Percentiles rank a stretch among this genome's conserved stretches.
phyloP scores from a whole-genome alignment of 2,329 filamentous ascomycete genomes.

The Exophiala calicioides region DNA sequence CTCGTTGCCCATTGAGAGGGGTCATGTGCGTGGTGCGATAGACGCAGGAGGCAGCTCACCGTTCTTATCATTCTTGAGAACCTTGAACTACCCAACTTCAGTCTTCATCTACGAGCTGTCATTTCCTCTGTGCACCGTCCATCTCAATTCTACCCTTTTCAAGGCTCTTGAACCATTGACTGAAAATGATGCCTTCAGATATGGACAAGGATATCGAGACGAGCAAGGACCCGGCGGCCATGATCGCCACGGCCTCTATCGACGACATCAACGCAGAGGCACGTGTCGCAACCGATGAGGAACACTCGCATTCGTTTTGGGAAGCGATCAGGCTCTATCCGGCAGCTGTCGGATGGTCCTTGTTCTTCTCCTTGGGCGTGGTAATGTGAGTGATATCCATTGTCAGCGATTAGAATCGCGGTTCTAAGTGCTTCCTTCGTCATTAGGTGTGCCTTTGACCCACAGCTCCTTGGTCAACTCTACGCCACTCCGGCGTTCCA shows the following conservation, averaged over 20 bases:
- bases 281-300: constrained; percentile 37
- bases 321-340: constrained; percentile 48
- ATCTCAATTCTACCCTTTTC: constrained; percentile 2
- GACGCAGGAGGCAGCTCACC: no score
- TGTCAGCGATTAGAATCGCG: constrained; percentile 64
- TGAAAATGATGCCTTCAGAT: constrained; percentile 40
- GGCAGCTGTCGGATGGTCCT: constrained; percentile 42
- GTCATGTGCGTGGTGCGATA: no score
- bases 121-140: not conserved
- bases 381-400: constrained; percentile 61
- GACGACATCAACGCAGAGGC: constrained; percentile 33
- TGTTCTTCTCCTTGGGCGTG: constrained; percentile 38
- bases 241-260: constrained; percentile 26
- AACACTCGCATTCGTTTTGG: constrained; percentile 40
- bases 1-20: constrained; percentile 15
- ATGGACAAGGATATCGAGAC: constrained; percentile 26
- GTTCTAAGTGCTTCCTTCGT: constrained; percentile 1
- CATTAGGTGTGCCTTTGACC: constrained; percentile 52
- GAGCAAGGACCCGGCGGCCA: constrained; percentile 24
- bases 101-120: no score
- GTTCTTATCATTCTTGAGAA: constrained; percentile 21
- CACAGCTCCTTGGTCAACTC: constrained; percentile 64
- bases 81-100: not conserved
- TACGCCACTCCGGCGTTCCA: constrained; percentile 62
- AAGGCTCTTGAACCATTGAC: not conserved